Evolutionary conservation across 129 eudicot species (phyloP), one percentile per base, ranked within the genome.

Genomic region (Saposhnikovia divaricata): DNA sequence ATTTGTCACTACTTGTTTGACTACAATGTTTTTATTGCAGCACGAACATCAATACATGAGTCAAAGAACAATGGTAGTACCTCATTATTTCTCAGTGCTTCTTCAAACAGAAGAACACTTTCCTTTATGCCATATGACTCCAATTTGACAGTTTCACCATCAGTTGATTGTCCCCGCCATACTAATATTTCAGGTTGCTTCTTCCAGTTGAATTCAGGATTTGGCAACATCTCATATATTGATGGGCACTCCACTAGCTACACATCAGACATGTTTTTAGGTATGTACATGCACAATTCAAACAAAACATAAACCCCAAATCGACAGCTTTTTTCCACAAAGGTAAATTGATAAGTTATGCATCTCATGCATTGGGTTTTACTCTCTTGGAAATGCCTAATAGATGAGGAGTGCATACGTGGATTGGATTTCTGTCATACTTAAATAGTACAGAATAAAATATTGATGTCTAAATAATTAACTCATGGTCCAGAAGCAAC

Each of bases 211-310:
- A 92, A 92, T n/a, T 85, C 86, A 0, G 94, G 89, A 83, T 95
- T 95, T 65, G 96, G 90, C 85, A 92, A 74, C 99, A 95, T 86
- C 88, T 95, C 99, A 71, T 95, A 95, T 12, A 92, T 80, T 37
- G 99, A 92, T 27, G 99, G 99, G 81, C 97, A 92, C 82, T 90
- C 94, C 39, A 95, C 90, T 82, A 95, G 81, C 99, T 92, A 80
- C 57, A 74, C 61, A 78, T 13, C 55, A 72, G 78, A 73, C 21
- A 45, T 4, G 53, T 7, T 59, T 46, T 39, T 50, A 77, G 77
- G 48, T 80, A 19, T 10, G 63, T 50, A 12, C 27, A 46, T 10
- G 42, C 48, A 76, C 61, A 75, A 7, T 2, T 39, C 16, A 75
- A 71, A 4, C 12, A 39, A 37, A 55, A 55, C 3, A 0, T 48